Conservation (phyloP, 2,329 filamentous ascomycete species). For the Macrophomina tecta region DNA sequence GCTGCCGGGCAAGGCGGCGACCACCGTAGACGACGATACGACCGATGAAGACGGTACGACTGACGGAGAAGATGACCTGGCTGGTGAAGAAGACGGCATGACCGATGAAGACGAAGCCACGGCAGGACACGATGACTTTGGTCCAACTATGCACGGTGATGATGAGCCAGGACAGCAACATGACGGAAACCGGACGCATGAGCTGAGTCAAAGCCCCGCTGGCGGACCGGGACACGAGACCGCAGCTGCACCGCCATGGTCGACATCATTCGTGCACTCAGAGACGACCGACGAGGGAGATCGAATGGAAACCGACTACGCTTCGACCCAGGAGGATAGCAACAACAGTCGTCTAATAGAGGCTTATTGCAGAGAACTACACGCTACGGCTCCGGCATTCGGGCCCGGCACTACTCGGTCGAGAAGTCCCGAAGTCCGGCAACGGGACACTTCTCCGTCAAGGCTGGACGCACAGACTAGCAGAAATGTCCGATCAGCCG, state of each 20-base stretch:
- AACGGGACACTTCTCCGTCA: background rate
- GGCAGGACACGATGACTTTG: background rate
- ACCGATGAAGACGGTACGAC: conserved; percentile 3
- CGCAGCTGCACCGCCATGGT: background rate
- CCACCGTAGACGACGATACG: background rate
- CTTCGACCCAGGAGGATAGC: conserved; percentile 3
- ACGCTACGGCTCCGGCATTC: background rate
- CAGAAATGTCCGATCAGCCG: conserved; percentile 2
- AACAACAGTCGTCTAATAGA: background rate
- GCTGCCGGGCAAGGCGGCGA: background rate
- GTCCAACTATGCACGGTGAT: background rate
- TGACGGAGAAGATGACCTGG: background rate
- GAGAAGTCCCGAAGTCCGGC: background rate
- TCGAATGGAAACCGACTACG: background rate
- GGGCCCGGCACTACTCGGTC: background rate
- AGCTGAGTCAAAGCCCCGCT: conserved; percentile 1
- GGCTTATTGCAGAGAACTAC: background rate
- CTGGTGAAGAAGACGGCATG: background rate
- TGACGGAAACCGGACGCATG: background rate
- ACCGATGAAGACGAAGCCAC: background rate
- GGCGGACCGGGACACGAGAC: background rate
- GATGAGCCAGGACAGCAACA: background rate
- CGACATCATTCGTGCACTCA: background rate
- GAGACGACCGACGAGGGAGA: background rate
- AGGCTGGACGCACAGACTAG: conserved; percentile 1